These are phyloP conservation scores for Lodderomyces parapsilosis DNA, from an alignment of 1,139 yeast genomes.

Conservation along the genomic window DNA sequence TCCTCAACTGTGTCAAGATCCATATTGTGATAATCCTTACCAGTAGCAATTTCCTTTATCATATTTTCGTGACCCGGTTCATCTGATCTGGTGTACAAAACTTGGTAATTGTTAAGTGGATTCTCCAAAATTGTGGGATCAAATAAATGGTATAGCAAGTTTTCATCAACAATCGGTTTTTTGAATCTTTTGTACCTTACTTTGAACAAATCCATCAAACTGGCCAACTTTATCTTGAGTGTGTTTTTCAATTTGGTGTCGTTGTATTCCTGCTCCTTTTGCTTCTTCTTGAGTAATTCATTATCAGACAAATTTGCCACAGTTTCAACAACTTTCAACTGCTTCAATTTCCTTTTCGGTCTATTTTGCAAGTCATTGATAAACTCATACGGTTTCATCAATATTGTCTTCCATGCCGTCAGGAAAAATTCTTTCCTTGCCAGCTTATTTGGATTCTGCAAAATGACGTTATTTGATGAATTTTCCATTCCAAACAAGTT, in stretches of 20 bases:
- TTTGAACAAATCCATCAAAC: slow-evolving; percentile 86
- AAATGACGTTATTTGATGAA: slow-evolving; percentile 45
- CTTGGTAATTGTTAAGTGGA: slow-evolving; percentile 40
- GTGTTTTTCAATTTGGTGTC: slow-evolving; percentile 84
- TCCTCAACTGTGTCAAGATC: slow-evolving; percentile 94
- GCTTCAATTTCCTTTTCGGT: slow-evolving; percentile 47
- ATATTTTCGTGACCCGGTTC: slow-evolving; percentile 55
- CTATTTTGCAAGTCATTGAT: slow-evolving; percentile 50
- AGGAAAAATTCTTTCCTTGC: slow-evolving; percentile 55
- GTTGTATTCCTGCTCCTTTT: slow-evolving; percentile 57
- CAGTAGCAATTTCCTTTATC: slow-evolving; percentile 78
- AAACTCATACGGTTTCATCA: slow-evolving; percentile 66
- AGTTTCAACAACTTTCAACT: slow-evolving; percentile 27
- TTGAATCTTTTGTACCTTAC: slow-evolving; percentile 83
- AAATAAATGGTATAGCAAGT: slow-evolving; percentile 69
- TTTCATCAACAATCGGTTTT: slow-evolving; percentile 86
- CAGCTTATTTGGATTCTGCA: slow-evolving; percentile 40
- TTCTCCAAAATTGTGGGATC: slow-evolving; percentile 50
- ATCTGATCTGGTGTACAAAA: slow-evolving; percentile 53
- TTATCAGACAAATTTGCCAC: slow-evolving; percentile 13
- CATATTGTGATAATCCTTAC: slow-evolving; percentile 76
- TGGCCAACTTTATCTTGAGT: slow-evolving; percentile 80
- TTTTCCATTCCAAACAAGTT: slow-evolving; percentile 52
- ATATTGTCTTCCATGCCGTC: slow-evolving; percentile 53
- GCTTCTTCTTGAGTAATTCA: slow-evolving; percentile 27